Conservation (phyloP, 83 land plant genomes). For the Diphasiastrum complanatum region DNA sequence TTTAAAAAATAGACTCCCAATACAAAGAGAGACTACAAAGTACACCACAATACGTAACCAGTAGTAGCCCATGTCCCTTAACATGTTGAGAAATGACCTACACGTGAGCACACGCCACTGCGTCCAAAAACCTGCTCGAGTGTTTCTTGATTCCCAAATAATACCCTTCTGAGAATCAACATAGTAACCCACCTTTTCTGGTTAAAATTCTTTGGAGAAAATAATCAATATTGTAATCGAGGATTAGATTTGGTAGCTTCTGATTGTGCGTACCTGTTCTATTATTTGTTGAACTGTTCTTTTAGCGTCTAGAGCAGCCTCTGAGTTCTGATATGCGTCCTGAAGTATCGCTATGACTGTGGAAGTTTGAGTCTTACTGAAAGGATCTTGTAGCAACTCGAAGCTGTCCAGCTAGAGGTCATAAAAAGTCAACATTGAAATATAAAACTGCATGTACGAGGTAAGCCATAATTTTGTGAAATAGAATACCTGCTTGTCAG, state of each 20-base stretch:
- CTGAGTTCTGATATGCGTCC: slow-evolving; percentile 30
- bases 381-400: slow-evolving; percentile 11
- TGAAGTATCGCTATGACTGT: slow-evolving; percentile 29
- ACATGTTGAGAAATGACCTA: slow-evolving; percentile 10
- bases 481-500: no score
- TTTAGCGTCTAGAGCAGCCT: slow-evolving; percentile 4
- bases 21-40: neutral
- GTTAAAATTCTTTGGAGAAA: neutral
- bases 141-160: neutral
- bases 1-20: slow-evolving; percentile 12
- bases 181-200: neutral
- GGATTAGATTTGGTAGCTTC: neutral
- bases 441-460: neutral
- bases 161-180: slow-evolving; percentile 14
- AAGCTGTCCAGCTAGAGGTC: no score
- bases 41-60: slow-evolving; percentile 13
- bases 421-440: neutral
- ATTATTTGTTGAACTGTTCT: slow-evolving; percentile 20
- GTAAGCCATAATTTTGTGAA: neutral
- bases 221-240: neutral
- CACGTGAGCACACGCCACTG: slow-evolving; percentile 1
- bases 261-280: slow-evolving; percentile 15
- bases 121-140: slow-evolving; percentile 13
- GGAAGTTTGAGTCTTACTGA: neutral
- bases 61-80: slow-evolving; percentile 17